A percentile compares a stretch with the other conserved stretches of the same genome.
Evolutionary conservation across 169 alveolate species (phyloP).

Genomic region (Eimeria zaria): DNA sequence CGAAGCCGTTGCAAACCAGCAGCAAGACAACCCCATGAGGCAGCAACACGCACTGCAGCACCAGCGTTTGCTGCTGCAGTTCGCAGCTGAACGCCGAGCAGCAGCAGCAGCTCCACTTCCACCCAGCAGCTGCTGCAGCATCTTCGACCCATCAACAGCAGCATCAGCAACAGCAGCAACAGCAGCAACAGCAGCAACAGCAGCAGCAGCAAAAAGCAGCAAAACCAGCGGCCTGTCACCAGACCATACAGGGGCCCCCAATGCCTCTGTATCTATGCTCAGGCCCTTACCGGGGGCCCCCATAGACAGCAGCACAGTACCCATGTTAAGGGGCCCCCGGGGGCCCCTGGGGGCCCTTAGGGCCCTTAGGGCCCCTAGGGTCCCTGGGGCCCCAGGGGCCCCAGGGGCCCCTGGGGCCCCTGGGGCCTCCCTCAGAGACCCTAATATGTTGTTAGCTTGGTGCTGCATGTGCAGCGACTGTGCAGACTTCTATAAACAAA

Average conservation of each 20-base stretch:
- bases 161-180: constrained; percentile 36
- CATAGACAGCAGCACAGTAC: not conserved
- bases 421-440: not conserved
- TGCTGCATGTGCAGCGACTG: constrained; percentile 28
- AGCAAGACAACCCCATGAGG: not conserved
- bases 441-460: constrained; percentile 13
- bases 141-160: not conserved
- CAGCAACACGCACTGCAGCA: constrained; percentile 40
- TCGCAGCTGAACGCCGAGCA: constrained; percentile 23
- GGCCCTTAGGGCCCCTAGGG: too few relatives aligned
- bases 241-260: not conserved
- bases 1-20: not conserved
- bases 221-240: not conserved
- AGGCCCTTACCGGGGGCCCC: not conserved
- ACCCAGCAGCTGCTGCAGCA: constrained; percentile 14
- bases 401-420: constrained; percentile 17
- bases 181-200: constrained; percentile 19
- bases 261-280: not conserved
- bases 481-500: not conserved
- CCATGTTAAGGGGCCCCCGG: not conserved
- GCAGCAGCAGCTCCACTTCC: constrained; percentile 21
- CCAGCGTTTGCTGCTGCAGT: constrained; percentile 22
- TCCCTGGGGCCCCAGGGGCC: too few relatives aligned
- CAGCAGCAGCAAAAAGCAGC: not conserved
- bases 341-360: too few relatives aligned